Evolutionary conservation across 2,329 filamentous ascomycete species (phyloP).

Genomic region (Sarocladium oryzae): DNA sequence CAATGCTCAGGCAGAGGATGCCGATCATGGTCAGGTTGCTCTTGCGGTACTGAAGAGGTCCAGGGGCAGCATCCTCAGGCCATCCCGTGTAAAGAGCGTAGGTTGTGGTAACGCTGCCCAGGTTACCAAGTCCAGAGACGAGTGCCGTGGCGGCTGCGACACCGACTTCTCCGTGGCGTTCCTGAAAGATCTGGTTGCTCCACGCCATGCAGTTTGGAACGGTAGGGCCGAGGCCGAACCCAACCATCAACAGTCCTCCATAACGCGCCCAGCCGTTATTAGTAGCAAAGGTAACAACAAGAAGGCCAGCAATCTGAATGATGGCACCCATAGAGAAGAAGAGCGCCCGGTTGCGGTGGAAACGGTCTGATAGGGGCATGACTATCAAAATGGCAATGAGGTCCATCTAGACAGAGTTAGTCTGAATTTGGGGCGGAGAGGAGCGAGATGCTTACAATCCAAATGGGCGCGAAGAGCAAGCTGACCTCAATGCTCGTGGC

Average conservation of each 20-base stretch:
- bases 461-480: constrained; percentile 83
- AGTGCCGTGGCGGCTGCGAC: constrained; percentile 81
- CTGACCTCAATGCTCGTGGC: constrained; percentile 72
- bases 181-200: constrained; percentile 86
- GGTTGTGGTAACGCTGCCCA: constrained; percentile 80
- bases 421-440: not conserved
- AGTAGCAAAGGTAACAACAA: constrained; percentile 69
- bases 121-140: constrained; percentile 80
- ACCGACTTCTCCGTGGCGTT: constrained; percentile 81
- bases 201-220: constrained; percentile 93
- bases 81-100: constrained; percentile 87
- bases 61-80: constrained; percentile 65
- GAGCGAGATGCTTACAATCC: constrained; percentile 58
- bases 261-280: constrained; percentile 75
- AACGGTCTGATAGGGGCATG: constrained; percentile 80
- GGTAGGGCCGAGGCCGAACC: constrained; percentile 83
- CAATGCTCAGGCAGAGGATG: constrained; percentile 72
- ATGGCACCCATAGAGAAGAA: constrained; percentile 74
- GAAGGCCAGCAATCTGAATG: constrained; percentile 75
- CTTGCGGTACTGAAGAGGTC: constrained; percentile 66
- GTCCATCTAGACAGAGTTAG: constrained; percentile 58
- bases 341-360: constrained; percentile 69
- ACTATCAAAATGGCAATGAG: constrained; percentile 79
- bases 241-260: constrained; percentile 81
- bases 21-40: constrained; percentile 87